Evolutionary conservation across 2,329 filamentous ascomycete species (phyloP).

Genomic region (Parastagonospora nodorum): DNA sequence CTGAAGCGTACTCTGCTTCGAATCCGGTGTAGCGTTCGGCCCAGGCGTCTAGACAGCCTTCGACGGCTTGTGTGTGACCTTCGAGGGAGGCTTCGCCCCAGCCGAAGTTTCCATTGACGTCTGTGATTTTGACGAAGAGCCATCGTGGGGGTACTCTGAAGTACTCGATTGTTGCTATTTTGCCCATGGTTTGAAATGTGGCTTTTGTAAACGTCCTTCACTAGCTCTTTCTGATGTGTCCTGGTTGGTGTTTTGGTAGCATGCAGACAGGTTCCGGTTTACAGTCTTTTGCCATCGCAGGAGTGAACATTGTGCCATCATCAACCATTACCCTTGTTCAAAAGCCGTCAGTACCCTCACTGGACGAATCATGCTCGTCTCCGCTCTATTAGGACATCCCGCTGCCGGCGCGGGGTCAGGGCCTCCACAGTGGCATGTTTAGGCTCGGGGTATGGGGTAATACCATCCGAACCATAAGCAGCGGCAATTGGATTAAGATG

Average conservation of each 20-base stretch:
- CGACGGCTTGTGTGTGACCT: constrained; percentile 74
- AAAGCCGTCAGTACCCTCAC: not conserved
- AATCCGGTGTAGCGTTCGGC: constrained; percentile 65
- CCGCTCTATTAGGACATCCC: constrained; percentile 16
- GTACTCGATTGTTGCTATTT: constrained; percentile 71
- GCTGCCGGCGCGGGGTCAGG: constrained; percentile 34
- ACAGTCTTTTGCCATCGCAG: too few relatives aligned
- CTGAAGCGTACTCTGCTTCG: constrained; percentile 66
- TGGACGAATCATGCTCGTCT: not conserved
- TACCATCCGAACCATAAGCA: constrained; percentile 25
- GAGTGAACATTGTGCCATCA: too few relatives aligned
- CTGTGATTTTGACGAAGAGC: constrained; percentile 78
- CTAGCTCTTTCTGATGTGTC: not conserved
- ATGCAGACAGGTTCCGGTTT: too few relatives aligned
- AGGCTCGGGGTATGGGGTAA: constrained; percentile 35
- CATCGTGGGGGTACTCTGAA: constrained; percentile 76
- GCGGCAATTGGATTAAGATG: constrained; percentile 11
- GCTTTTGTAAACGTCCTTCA: not conserved
- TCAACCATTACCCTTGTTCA: too few relatives aligned
- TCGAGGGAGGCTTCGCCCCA: constrained; percentile 79
- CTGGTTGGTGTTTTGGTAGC: too few relatives aligned
- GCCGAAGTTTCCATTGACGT: constrained; percentile 66
- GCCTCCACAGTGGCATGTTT: constrained; percentile 24
- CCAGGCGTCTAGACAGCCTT: constrained; percentile 73
- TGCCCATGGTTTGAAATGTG: constrained; percentile 57